These are phyloP conservation scores for Otatea glauca DNA, from an alignment of 176 grass and related monocot genomes.

Conservation along the genomic window DNA sequence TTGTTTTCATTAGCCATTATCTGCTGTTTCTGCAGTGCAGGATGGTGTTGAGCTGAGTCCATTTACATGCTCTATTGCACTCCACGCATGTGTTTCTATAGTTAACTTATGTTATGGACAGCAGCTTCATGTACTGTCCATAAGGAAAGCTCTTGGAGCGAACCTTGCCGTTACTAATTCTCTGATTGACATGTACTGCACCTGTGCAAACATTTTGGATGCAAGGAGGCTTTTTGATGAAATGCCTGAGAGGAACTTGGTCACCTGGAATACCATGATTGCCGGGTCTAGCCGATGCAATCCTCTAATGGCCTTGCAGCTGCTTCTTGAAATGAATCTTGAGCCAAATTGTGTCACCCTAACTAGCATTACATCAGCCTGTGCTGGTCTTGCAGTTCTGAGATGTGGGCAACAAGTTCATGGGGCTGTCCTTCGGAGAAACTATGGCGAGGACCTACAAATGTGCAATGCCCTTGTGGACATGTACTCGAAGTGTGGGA, in stretches of 20 bases:
- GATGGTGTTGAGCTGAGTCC: conserved; percentile 54
- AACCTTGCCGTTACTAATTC: conserved; percentile 63
- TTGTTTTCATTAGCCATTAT: conserved; percentile 19
- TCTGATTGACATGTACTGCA: conserved; percentile 59
- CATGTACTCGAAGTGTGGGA: conserved; percentile 74
- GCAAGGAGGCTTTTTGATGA: conserved; percentile 54
- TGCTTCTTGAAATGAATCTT: conserved; percentile 51
- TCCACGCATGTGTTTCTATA: conserved; percentile 43
- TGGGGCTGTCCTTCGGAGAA: conserved; percentile 50
- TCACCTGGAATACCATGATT: conserved; percentile 73
- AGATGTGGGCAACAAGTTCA: conserved; percentile 61
- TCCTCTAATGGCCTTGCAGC: conserved; percentile 54
- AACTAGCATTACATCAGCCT: conserved; percentile 58
- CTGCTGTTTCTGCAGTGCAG: conserved; percentile 53
- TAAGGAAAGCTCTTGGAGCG: conserved; percentile 44
- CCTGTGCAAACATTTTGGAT: conserved; percentile 44
- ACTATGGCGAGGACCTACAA: conserved; percentile 44
- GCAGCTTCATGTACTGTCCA: conserved; percentile 52
- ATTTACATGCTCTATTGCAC: conserved; percentile 56
- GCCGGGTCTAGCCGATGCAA: conserved; percentile 40
- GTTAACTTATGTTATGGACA: conserved; percentile 42
- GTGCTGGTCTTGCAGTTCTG: conserved; percentile 55
- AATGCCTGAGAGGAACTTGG: conserved; percentile 51
- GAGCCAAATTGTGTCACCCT: conserved; percentile 55
- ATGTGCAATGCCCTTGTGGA: conserved; percentile 57